phyloP scores from a whole-genome alignment of 768 basidiomycete species.

The Tulasnella sp. region DNA sequence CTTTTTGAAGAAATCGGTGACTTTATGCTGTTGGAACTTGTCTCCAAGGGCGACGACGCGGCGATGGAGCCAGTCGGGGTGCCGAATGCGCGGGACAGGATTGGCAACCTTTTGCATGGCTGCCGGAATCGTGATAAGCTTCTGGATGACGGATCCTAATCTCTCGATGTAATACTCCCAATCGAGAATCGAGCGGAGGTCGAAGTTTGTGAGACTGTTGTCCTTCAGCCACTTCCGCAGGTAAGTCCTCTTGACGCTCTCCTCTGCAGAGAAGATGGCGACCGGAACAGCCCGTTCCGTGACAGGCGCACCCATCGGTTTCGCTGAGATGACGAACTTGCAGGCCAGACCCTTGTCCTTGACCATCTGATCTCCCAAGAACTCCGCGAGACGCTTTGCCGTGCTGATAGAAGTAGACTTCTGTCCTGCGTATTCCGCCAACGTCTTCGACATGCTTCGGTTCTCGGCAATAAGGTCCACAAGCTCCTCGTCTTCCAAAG shows the following conservation, averaged over 20 bases:
- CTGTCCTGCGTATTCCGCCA: slow-evolving; percentile 94
- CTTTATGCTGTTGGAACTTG: slow-evolving; percentile 97
- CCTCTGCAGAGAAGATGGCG: slow-evolving; percentile 97
- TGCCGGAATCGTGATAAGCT: slow-evolving; percentile 97
- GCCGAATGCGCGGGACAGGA: slow-evolving; percentile 91
- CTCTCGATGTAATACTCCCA: slow-evolving; percentile 99
- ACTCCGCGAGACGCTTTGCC: slow-evolving; percentile 91
- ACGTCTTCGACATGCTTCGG: slow-evolving; percentile 93
- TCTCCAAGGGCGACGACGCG: slow-evolving; percentile 87
- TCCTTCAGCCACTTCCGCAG: slow-evolving; percentile 98
- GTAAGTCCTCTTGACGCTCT: slow-evolving; percentile 84
- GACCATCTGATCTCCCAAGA: slow-evolving; percentile 97
- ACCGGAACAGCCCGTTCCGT: slow-evolving; percentile 96
- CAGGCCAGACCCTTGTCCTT: slow-evolving; percentile 99
- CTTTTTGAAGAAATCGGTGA: slow-evolving; percentile 88
- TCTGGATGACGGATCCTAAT: slow-evolving; percentile 96
- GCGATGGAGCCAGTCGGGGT: slow-evolving; percentile 96
- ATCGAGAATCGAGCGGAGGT: slow-evolving; percentile 91
- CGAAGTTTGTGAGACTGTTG: slow-evolving; percentile 81
- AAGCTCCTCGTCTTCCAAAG: slow-evolving; percentile 84
- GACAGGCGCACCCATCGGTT: slow-evolving; percentile 89
- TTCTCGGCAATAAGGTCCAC: slow-evolving; percentile 99
- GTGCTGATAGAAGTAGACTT: slow-evolving; percentile 99
- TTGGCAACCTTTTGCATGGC: slow-evolving; percentile 97
- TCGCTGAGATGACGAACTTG: slow-evolving; percentile 97